Evolutionary conservation across 768 basidiomycete species (phyloP), one percentile per base, ranked within the genome.

Genomic region (Nevesoporus exiguus): DNA sequence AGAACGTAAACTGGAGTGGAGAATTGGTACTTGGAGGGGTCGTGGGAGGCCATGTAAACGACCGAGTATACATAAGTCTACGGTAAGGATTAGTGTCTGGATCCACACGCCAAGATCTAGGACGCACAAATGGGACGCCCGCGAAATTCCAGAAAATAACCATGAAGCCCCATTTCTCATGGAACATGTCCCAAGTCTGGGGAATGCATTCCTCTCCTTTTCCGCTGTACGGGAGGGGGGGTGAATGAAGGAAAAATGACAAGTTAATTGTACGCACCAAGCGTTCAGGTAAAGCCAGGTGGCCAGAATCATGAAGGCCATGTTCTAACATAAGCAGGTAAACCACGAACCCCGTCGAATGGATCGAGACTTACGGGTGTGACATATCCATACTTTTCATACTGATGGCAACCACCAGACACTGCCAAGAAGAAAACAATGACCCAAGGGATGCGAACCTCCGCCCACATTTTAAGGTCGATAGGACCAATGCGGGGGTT

Each of bases 161-260:
- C 83, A 98, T 88, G 79, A 95, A 98, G 29, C 95, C 91, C 90
- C 90, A 92, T 80, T 99, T 99, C 68, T 99, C 96, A 63, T 96
- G 92, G 77, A 86, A 97, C 93, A 99, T 99, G 65, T 98, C 97
- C 96, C 97, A 98, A 2, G 93, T 95, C 71, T 96, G 92, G 7
- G 93, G 92, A 57, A 95, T 93, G 64, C 90, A 93, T 66, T 96
- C 93, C 64, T 96, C 94, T 39, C 89, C 94, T 70, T 97, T 97
- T 56, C 82, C 90, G 66, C 89, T 90, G 52, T 31, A 37, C 31
- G 52, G 14, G n/a, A n/a, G n/a, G n/a, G n/a, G n/a, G 5, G 14
- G 29, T 55, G 51, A 51, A 52, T 55, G 33, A 8, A 60, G 3
- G 15, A 24, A n/a, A 56, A 6, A 14, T 5, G 14, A 15, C 19